Percentiles rank a stretch among this genome's conserved stretches.
Evolutionary conservation across 805 yeast genomes (phyloP).

Genomic region (Ogataea angusta): DNA sequence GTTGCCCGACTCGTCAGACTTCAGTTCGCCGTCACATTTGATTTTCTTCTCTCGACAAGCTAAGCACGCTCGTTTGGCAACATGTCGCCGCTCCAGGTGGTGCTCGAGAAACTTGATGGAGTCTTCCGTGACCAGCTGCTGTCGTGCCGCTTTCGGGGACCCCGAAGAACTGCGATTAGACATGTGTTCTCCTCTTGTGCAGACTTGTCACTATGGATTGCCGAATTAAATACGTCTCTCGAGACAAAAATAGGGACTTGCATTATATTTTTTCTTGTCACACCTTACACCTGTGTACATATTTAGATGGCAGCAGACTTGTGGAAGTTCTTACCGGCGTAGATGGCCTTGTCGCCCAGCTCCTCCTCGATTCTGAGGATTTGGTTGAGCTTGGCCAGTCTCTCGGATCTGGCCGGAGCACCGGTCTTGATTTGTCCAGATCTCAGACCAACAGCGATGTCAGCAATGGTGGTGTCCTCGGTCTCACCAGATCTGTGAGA

Average conservation of each 20-base stretch:
- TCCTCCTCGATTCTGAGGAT: constrained; percentile 97
- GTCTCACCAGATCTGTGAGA: constrained; percentile 99
- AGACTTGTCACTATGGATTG: neutral
- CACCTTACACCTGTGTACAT: neutral
- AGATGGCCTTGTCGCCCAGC: constrained; percentile 95
- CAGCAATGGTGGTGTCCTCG: constrained; percentile 98
- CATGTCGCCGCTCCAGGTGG: constrained; percentile 38
- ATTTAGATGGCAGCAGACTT: constrained; percentile 35
- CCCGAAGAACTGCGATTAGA: constrained; percentile 3
- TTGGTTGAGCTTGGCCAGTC: constrained; percentile 99
- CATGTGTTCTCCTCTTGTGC: neutral
- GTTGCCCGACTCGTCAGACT: constrained; percentile 13
- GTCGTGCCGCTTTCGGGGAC: constrained; percentile 1
- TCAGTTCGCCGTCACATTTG: constrained; percentile 61
- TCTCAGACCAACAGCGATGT: constrained; percentile 96
- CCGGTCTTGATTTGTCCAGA: constrained; percentile 99
- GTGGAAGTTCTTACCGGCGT: constrained; percentile 93
- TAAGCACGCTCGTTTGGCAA: constrained; percentile 60
- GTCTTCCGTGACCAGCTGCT: constrained; percentile 3
- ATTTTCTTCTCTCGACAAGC: constrained; percentile 63
- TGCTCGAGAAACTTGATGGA: constrained; percentile 8
- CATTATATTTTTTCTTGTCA: neutral
- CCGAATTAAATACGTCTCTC: neutral
- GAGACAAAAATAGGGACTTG: neutral
- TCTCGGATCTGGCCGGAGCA: constrained; percentile 99